phyloP scores from a whole-genome alignment of 345 rosid species.

The Boechera retrofracta region DNA sequence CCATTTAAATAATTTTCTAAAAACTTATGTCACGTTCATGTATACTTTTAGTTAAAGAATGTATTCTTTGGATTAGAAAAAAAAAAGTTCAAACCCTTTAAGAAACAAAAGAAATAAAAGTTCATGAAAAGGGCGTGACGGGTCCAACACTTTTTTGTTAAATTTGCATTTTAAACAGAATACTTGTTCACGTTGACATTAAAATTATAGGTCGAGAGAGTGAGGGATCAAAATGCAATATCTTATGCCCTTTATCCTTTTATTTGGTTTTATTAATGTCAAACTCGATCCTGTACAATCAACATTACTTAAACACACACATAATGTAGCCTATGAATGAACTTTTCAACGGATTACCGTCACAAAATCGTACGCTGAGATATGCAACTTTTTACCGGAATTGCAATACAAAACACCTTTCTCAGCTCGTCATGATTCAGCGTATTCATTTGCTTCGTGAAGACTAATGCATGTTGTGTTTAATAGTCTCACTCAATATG shows the following conservation, averaged over 20 bases:
- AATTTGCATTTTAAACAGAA: constrained; percentile 10
- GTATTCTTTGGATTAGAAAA: background rate
- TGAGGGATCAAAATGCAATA: background rate
- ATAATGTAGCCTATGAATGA: background rate
- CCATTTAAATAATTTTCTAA: background rate
- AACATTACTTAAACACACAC: background rate
- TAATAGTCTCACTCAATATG: background rate
- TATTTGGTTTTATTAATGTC: constrained; percentile 6
- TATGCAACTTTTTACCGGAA: background rate
- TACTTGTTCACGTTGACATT: constrained; percentile 28
- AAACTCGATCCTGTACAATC: background rate
- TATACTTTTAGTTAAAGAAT: constrained; percentile 19
- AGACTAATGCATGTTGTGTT: constrained; percentile 3
- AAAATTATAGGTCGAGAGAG: constrained; percentile 4
- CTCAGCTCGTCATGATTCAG: background rate
- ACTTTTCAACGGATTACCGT: background rate
- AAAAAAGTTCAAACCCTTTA: background rate
- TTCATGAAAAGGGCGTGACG: constrained; percentile 36
- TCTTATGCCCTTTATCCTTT: background rate
- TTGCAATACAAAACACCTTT: background rate
- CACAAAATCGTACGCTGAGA: background rate
- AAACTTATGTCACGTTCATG: constrained; percentile 23
- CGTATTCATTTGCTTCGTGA: background rate
- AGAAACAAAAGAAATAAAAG: constrained; percentile 17
- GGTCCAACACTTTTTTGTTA: constrained; percentile 3